These are phyloP conservation scores for Phytophthora multivora DNA, from an alignment of 352 stramenopile species.

Conservation along the genomic window DNA sequence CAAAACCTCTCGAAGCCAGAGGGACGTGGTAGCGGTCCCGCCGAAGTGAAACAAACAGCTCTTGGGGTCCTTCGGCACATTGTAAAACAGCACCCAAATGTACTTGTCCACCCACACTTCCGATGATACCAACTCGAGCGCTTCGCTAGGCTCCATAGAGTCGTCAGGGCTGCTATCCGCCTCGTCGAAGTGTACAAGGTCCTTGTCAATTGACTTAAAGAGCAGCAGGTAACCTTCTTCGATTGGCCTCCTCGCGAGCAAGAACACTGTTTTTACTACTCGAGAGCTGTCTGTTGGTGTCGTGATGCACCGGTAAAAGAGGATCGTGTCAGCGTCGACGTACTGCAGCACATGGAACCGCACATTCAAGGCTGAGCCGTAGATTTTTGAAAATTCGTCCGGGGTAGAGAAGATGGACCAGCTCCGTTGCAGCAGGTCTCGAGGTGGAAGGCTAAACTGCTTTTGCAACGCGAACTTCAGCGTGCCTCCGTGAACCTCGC, in stretches of 20 bases:
- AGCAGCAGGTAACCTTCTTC: conserved; percentile 65
- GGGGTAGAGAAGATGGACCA: conserved; percentile 66
- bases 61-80: conserved; percentile 21
- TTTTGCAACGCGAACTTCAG: conserved; percentile 76
- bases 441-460: conserved; percentile 43
- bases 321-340: conserved; percentile 57
- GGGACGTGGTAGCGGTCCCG: conserved; percentile 44
- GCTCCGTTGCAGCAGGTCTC: conserved; percentile 51
- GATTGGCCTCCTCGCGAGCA: conserved; percentile 62
- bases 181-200: conserved; percentile 56
- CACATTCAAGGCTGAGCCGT: conserved; percentile 46
- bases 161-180: conserved; percentile 29
- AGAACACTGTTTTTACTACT: conserved; percentile 61
- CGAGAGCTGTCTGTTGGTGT: conserved; percentile 35
- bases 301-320: conserved; percentile 60
- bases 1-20: conserved; percentile 74
- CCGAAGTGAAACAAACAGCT: conserved; percentile 67
- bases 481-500: conserved; percentile 43
- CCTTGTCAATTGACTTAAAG: conserved; percentile 60
- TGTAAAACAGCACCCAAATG: conserved; percentile 67
- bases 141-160: background rate
- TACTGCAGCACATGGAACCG: conserved; percentile 54
- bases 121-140: conserved; percentile 12
- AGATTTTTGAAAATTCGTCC: conserved; percentile 52
- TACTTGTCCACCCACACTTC: conserved; percentile 69